Base-by-base conservation (phyloP, 1,139 yeast genomes). In the Pneumocystis wakefieldiae region DNA sequence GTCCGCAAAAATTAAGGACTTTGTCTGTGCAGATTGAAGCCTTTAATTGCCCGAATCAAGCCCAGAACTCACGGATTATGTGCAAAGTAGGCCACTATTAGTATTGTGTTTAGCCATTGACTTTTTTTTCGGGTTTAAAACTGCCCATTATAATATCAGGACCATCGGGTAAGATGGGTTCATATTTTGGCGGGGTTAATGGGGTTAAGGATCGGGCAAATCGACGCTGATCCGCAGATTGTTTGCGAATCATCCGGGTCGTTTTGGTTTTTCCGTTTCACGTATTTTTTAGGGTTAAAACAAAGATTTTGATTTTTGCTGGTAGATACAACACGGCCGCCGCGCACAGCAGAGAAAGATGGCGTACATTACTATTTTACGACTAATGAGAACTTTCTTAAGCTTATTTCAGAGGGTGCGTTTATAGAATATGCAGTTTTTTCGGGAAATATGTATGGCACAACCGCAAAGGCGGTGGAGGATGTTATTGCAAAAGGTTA, bases 361-460 rank as follows among this genome's bases (percentile, higher is more conserved):
- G 97, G 96, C 67, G 81, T 81, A 70, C 96, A 94, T 74, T 92
- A 92, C 80, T 84, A 91, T 76, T 92, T 92, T 74, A 81, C 81
- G 65, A 80, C 86, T 32, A 90, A 86, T 63, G 94, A 87, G 17
- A 82, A 82, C 66, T 92, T 92, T 81, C 81, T 88, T 76, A 73
- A 79, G 69, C 80, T 88, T 74, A 88, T 92, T 68, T 85, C 79
- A 14, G 83, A 83, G 58, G 78, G 82, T 62, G 87, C 85, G 68
- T 94, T 92, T 76, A 85, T 92, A 70, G 99, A 92, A 76, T 89
- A 96, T 95, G 98, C 99, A 12, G 94, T 89, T 76, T 92, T 92
- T 73, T 88, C 96, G 10, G 97, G 97, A 61, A 92, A 94, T 80
- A 90, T 86, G 79, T 92, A 92, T 75, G 99, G 99, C 66, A 92